A percentile compares a stretch with the other conserved stretches of the same genome.
Conservation (phyloP, 352 stramenopile genomes). For the Phytophthora vignae region DNA sequence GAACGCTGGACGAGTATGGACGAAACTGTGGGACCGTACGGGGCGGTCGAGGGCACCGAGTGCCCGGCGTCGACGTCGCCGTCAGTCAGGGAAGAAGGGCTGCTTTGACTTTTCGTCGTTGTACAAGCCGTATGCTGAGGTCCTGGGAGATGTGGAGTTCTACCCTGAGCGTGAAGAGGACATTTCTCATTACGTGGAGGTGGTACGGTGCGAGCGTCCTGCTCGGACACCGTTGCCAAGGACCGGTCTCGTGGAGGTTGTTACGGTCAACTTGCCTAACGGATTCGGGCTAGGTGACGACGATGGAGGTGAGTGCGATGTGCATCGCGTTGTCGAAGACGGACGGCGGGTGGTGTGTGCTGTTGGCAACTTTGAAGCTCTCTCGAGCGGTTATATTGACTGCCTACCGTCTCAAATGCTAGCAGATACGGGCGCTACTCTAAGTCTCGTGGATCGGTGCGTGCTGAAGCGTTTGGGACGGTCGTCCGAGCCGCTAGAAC, state of each 20-base stretch:
- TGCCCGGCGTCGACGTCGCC: not conserved
- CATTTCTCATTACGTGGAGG: too few species aligned
- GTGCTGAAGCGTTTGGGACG: too few species aligned
- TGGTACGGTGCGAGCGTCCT: too few species aligned
- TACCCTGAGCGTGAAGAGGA: too few species aligned
- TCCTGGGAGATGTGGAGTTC: too few species aligned
- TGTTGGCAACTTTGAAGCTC: conserved; percentile 1
- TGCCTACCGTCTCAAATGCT: conserved; percentile 4
- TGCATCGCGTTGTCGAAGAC: not conserved
- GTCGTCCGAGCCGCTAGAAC: too few species aligned
- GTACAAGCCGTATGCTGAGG: too few species aligned
- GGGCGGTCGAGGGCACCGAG: not conserved
- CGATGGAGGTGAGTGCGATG: not conserved
- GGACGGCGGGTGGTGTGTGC: not conserved
- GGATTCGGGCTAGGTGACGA: not conserved
- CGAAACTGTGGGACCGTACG: not conserved
- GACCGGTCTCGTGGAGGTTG: not conserved
- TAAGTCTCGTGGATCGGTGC: too few species aligned
- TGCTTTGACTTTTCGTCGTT: conserved; percentile 5
- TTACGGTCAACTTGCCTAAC: not conserved
- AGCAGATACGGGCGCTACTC: conserved; percentile 5
- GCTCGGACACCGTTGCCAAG: too few species aligned
- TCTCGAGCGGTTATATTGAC: conserved; percentile 1
- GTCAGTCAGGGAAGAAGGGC: not conserved
- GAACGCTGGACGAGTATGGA: not conserved